Evolutionary conservation across 2,329 filamentous ascomycete genomes (phyloP).

Genomic region (Thelonectria olida): DNA sequence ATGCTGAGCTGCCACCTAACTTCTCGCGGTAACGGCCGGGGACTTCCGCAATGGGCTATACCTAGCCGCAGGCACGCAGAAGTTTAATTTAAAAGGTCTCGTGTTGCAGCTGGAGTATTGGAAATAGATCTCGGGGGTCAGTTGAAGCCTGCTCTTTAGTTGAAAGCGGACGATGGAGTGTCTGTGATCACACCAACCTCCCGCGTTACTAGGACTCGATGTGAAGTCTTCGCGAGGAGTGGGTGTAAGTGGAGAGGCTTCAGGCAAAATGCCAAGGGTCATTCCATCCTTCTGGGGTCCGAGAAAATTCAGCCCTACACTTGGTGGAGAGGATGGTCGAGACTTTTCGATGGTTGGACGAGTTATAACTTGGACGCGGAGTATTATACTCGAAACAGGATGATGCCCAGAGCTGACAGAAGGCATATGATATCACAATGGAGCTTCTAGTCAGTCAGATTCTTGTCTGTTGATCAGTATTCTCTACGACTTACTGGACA

Average conservation of each 20-base stretch:
- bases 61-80: neutral
- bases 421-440: neutral
- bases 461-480: neutral
- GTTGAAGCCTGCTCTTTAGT: neutral
- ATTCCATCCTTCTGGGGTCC: constrained; percentile 9
- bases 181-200: neutral
- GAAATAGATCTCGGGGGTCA: neutral
- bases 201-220: neutral
- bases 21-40: neutral
- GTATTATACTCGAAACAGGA: neutral
- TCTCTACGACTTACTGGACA: neutral
- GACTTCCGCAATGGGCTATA: constrained; percentile 3
- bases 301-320: constrained; percentile 10
- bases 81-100: neutral
- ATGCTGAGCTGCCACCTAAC: neutral
- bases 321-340: neutral
- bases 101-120: neutral
- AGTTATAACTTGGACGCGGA: neutral
- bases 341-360: neutral
- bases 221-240: neutral
- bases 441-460: neutral
- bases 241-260: neutral
- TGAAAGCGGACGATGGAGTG: neutral
- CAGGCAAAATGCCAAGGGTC: neutral
- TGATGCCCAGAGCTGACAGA: neutral